Percentiles rank a stretch among this genome's conserved stretches.
Evolutionary conservation across 2,329 filamentous ascomycete genomes (phyloP).

Genomic region (Aureobasidium leucospermi): DNA sequence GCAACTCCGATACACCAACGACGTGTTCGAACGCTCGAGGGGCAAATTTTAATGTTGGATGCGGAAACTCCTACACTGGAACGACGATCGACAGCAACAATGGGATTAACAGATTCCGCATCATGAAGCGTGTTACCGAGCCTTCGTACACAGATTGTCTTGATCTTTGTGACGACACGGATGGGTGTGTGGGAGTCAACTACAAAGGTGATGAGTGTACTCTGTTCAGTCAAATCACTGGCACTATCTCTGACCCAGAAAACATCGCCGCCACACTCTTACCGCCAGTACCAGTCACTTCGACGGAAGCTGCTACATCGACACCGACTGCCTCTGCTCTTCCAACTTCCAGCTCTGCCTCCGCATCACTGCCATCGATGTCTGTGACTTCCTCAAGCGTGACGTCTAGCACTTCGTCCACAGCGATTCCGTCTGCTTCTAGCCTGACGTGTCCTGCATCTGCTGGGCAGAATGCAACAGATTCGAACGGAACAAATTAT

Average conservation of each 20-base stretch:
- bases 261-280: slow-evolving; percentile 15
- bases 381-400: not conserved
- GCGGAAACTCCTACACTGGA: slow-evolving; percentile 19
- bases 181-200: slow-evolving; percentile 24
- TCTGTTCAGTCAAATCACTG: slow-evolving; percentile 23
- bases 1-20: not conserved
- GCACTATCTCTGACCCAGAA: slow-evolving; percentile 21
- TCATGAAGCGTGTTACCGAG: slow-evolving; percentile 14
- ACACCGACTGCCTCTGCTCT: not conserved
- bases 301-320: not conserved
- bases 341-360: not conserved
- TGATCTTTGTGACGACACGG: slow-evolving; percentile 22
- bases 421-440: not conserved
- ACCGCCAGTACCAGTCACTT: not conserved
- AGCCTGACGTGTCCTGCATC: slow-evolving; percentile 18
- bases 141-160: slow-evolving; percentile 19
- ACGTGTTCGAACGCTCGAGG: slow-evolving; percentile 3
- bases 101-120: not conserved
- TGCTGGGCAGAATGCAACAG: slow-evolving; percentile 18
- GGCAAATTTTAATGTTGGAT: slow-evolving; percentile 18
- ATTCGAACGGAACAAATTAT: slow-evolving; percentile 17
- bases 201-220: slow-evolving; percentile 25
- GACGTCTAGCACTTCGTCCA: not conserved
- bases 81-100: slow-evolving; percentile 19
- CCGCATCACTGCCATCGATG: not conserved